A percentile compares a stretch with the other conserved stretches of the same genome.
These are phyloP conservation scores for Alternaria burnsii DNA, from an alignment of 2,329 filamentous ascomycete species.

Conservation along the genomic window DNA sequence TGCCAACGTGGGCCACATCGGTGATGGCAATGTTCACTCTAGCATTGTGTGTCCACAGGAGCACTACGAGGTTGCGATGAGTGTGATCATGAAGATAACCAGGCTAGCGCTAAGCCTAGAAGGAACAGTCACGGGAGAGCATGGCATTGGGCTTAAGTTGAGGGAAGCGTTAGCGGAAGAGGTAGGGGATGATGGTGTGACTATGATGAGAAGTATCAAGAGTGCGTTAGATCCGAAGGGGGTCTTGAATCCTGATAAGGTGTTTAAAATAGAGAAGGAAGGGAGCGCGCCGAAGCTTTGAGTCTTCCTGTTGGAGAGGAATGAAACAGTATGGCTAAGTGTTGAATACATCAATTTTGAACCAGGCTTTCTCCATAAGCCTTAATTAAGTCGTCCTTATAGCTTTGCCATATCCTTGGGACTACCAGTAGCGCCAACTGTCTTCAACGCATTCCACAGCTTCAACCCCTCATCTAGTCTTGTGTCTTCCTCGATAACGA, in stretches of 20 bases:
- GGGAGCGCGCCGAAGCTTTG: background rate
- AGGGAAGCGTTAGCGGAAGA: constrained; percentile 81
- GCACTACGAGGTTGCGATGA: constrained; percentile 35
- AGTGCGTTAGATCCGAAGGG: constrained; percentile 76
- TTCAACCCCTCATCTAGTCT: constrained; percentile 57
- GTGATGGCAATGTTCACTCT: constrained; percentile 63
- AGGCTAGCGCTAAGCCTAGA: constrained; percentile 82
- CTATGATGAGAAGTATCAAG: constrained; percentile 84
- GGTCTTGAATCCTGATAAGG: constrained; percentile 70
- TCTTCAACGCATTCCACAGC: constrained; percentile 57
- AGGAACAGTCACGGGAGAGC: constrained; percentile 84
- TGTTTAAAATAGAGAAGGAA: constrained; percentile 59
- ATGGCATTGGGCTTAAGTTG: constrained; percentile 83
- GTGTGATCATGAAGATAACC: constrained; percentile 66
- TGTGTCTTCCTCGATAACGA: constrained; percentile 58
- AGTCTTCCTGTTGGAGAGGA: background rate
- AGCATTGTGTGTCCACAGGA: constrained; percentile 39
- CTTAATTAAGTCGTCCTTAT: background rate
- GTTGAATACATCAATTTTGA: background rate
- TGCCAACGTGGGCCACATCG: constrained; percentile 73
- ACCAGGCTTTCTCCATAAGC: background rate
- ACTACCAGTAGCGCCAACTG: constrained; percentile 26
- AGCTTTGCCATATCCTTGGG: constrained; percentile 18
- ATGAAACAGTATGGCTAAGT: too few species aligned
- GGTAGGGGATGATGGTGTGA: constrained; percentile 75